Evolutionary conservation across 2,329 filamentous ascomycete genomes (phyloP).

Genomic region (Exserohilum turcica): DNA sequence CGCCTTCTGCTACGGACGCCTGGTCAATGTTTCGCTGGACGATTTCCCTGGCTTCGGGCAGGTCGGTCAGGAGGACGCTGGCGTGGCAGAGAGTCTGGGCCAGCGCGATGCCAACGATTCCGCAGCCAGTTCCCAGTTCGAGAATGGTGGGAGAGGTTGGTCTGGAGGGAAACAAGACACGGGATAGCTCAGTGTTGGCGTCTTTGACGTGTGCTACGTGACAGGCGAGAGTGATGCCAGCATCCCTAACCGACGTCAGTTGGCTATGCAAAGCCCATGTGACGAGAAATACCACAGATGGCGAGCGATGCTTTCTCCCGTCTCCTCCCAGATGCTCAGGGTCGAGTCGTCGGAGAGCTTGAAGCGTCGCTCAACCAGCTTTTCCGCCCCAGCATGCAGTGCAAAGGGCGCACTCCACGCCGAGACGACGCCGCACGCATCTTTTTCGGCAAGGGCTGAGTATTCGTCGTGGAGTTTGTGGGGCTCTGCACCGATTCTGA

Average conservation of each 20-base stretch:
- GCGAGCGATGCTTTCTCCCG: slow-evolving; percentile 72
- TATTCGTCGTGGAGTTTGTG: slow-evolving; percentile 36
- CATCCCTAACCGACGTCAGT: slow-evolving; percentile 53
- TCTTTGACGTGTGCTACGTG: slow-evolving; percentile 55
- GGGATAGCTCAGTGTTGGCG: background rate
- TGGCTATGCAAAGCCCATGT: background rate
- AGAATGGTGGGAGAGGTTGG: slow-evolving; percentile 50
- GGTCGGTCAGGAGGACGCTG: slow-evolving; percentile 66
- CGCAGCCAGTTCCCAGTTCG: slow-evolving; percentile 71
- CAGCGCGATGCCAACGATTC: slow-evolving; percentile 68
- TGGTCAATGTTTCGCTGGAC: slow-evolving; percentile 60
- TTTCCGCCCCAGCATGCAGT: slow-evolving; percentile 51
- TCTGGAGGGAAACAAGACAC: slow-evolving; percentile 7
- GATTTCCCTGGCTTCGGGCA: slow-evolving; percentile 67
- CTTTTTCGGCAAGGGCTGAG: slow-evolving; percentile 28
- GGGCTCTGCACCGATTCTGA: slow-evolving; percentile 49
- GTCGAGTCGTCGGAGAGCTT: slow-evolving; percentile 46
- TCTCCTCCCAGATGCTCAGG: slow-evolving; percentile 68
- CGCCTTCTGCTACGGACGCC: slow-evolving; percentile 51
- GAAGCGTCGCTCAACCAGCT: slow-evolving; percentile 62
- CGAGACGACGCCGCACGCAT: slow-evolving; percentile 58
- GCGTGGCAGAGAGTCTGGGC: slow-evolving; percentile 59
- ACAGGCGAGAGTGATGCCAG: slow-evolving; percentile 62
- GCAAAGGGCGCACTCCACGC: slow-evolving; percentile 60
- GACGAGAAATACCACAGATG: slow-evolving; percentile 65